Conservation (phyloP, 208 protist genomes). For the Trichomonas gallinae region DNA sequence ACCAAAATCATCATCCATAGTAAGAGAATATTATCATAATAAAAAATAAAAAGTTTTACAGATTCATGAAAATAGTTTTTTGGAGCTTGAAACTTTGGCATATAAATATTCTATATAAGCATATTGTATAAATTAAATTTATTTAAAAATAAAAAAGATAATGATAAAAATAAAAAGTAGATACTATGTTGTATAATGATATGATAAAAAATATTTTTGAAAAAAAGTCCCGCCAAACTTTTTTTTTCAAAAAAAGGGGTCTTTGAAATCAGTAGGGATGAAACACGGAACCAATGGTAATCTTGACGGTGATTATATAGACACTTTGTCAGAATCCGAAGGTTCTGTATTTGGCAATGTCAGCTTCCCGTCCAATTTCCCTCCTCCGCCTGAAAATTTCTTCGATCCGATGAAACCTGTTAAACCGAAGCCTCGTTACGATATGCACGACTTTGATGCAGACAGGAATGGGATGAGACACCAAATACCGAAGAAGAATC, state of each 20-base stretch:
- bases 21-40: no score
- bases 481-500: background rate
- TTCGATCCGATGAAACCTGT: background rate
- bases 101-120: no score
- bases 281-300: background rate
- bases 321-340: background rate
- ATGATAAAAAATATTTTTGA: no score
- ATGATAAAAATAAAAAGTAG: no score
- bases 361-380: background rate
- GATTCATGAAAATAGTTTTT: no score
- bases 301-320: background rate
- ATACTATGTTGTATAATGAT: no score
- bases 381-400: background rate
- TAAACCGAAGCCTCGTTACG: background rate
- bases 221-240: background rate
- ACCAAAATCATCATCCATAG: no score
- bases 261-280: background rate
- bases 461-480: background rate
- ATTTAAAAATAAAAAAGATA: no score
- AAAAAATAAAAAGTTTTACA: no score
- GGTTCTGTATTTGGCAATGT: background rate
- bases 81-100: no score
- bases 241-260: background rate
- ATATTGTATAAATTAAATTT: no score
- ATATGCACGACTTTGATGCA: background rate